These are phyloP conservation scores for Laguncularia racemosa DNA, from an alignment of 345 rosid species.

Conservation along the genomic window DNA sequence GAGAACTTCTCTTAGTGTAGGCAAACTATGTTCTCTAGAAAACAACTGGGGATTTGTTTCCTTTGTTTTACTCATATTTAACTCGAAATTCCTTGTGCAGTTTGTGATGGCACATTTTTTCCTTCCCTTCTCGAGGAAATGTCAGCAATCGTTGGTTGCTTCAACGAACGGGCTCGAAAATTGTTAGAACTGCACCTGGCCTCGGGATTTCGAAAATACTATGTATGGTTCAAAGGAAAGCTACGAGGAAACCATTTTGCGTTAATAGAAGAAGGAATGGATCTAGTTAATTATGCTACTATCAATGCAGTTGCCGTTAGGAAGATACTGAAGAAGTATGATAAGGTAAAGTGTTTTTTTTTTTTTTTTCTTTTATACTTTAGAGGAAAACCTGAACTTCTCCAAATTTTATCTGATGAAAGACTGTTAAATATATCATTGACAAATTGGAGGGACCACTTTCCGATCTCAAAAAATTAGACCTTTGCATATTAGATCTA, in stretches of 20 bases:
- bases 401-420: no score
- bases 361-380: not conserved
- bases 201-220: conserved; percentile 62
- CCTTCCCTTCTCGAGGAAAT: conserved; percentile 79
- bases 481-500: no score
- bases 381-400: no score
- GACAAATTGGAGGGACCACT: no score
- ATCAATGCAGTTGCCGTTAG: conserved; percentile 78
- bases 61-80: not conserved
- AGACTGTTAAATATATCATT: no score
- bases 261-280: conserved; percentile 76
- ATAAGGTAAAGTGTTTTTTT: conserved; percentile 41
- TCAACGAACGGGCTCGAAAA: conserved; percentile 71
- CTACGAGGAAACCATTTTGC: conserved; percentile 36
- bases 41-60: not conserved
- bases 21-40: not conserved
- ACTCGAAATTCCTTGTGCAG: conserved; percentile 25
- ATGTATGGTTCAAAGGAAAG: conserved; percentile 67
- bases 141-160: conserved; percentile 77
- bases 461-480: no score
- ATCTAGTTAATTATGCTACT: conserved; percentile 75
- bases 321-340: conserved; percentile 91
- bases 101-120: conserved; percentile 91
- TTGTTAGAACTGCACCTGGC: conserved; percentile 85
- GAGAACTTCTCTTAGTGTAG: no score